Conservation (phyloP, 306 rosid genomes). For the Prunus davidiana region DNA sequence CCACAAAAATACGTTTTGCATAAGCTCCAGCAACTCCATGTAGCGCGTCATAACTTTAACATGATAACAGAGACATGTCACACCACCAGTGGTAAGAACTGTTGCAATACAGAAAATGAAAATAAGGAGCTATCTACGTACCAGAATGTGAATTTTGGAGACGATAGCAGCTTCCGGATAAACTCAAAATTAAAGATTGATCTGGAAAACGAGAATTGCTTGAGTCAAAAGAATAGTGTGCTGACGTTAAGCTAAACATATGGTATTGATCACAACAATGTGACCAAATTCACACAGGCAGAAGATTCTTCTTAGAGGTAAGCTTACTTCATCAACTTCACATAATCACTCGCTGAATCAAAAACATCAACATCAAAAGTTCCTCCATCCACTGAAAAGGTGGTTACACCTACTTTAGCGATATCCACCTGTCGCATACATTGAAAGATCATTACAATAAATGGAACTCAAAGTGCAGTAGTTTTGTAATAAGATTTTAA, state of each 20-base stretch:
- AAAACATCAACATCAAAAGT: constrained; percentile 95
- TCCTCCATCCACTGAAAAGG: constrained; percentile 86
- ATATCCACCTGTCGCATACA: constrained; percentile 71
- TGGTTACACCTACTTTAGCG: constrained; percentile 52
- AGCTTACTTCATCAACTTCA: constrained; percentile 85
- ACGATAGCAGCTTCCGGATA: constrained; percentile 64
- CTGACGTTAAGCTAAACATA: background rate
- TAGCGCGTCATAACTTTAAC: constrained; percentile 71
- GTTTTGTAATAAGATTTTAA: background rate
- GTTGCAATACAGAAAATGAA: constrained; percentile 16
- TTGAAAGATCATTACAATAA: constrained; percentile 17
- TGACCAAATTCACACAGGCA: background rate
- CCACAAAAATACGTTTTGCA: constrained; percentile 89
- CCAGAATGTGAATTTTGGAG: constrained; percentile 96
- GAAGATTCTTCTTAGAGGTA: constrained; percentile 7
- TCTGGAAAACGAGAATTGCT: constrained; percentile 44
- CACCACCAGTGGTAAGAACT: background rate
- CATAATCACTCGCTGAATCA: constrained; percentile 90
- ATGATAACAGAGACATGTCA: constrained; percentile 17
- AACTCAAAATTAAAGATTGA: constrained; percentile 88
- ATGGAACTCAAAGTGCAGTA: constrained; percentile 3
- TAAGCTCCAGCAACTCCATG: constrained; percentile 99
- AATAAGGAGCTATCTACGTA: constrained; percentile 28
- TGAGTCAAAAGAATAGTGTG: background rate
- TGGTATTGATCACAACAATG: background rate